These are phyloP conservation scores for Esteya vermicola DNA, from an alignment of 2,329 filamentous ascomycete genomes.

Conservation along the genomic window DNA sequence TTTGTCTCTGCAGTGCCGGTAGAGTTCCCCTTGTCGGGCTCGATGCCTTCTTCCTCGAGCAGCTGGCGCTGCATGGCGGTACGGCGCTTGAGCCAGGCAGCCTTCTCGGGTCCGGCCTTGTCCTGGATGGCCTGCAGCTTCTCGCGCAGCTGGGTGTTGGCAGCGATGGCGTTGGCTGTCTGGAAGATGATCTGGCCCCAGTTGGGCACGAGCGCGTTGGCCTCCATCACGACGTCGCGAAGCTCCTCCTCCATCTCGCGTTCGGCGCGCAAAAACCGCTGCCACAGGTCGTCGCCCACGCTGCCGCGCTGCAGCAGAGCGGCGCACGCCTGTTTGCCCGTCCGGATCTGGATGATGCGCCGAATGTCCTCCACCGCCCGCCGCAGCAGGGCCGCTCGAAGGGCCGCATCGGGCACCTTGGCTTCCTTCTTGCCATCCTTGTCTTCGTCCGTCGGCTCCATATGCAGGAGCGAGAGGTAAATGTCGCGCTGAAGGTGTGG, in stretches of 20 bases:
- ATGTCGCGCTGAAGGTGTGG: conserved; percentile 84
- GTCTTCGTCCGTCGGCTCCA: conserved; percentile 42
- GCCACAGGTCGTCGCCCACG: conserved; percentile 91
- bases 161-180: conserved; percentile 87
- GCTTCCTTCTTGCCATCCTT: conserved; percentile 42
- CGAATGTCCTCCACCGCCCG: conserved; percentile 88
- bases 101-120: conserved; percentile 59
- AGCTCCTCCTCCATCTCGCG: conserved; percentile 97
- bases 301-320: conserved; percentile 76
- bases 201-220: conserved; percentile 73
- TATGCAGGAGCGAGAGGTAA: conserved; percentile 82
- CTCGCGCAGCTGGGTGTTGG: conserved; percentile 64
- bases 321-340: conserved; percentile 75
- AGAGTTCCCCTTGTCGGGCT: conserved; percentile 36
- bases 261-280: conserved; percentile 81
- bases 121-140: conserved; percentile 61
- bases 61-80: conserved; percentile 60
- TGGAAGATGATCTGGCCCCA: conserved; percentile 98
- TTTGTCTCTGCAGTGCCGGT: conserved; percentile 8
- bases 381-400: conserved; percentile 77
- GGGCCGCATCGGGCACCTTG: conserved; percentile 64
- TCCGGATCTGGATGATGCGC: conserved; percentile 77
- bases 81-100: conserved; percentile 85
- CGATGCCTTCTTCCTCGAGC: conserved; percentile 59
- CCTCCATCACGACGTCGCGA: conserved; percentile 87